phyloP scores from a whole-genome alignment of 164 flowering plant genomes.

The Dillenia turbinata region DNA sequence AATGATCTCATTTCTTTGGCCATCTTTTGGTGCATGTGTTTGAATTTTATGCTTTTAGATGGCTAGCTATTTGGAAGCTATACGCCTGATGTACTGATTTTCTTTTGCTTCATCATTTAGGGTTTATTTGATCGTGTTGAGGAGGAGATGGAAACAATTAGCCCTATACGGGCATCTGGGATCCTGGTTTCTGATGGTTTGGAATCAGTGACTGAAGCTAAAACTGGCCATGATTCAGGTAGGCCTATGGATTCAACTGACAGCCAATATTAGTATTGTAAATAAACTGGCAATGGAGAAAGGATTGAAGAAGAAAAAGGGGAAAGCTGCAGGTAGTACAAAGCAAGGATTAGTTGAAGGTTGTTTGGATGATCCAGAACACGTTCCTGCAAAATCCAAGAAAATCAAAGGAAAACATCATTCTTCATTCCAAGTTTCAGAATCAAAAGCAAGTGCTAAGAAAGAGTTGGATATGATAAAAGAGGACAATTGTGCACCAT shows the following conservation, averaged over 20 bases:
- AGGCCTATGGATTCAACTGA: conserved; percentile 39
- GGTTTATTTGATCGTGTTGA: conserved; percentile 59
- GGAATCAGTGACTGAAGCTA: conserved; percentile 30
- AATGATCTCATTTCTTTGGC: too few species aligned
- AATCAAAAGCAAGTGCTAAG: conserved; percentile 48
- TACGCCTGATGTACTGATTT: background rate
- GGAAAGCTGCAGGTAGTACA: conserved; percentile 50
- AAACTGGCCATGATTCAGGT: conserved; percentile 35
- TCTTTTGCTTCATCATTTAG: conserved; percentile 28
- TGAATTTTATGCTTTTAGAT: too few species aligned
- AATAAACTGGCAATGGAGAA: conserved; percentile 49
- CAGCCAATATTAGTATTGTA: conserved; percentile 29
- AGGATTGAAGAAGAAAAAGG: conserved; percentile 79
- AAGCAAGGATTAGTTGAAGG: conserved; percentile 41
- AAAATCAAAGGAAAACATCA: conserved; percentile 67
- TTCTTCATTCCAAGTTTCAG: conserved; percentile 40
- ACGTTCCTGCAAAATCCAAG: conserved; percentile 56
- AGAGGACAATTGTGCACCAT: conserved; percentile 44
- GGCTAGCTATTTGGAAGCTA: too few species aligned
- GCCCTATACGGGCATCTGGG: conserved; percentile 28
- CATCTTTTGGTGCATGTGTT: too few species aligned
- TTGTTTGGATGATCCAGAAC: conserved; percentile 43
- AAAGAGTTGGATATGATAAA: conserved; percentile 37
- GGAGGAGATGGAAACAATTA: conserved; percentile 51
- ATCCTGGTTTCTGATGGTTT: conserved; percentile 20